Conservation (phyloP, 192 early-diverging fungal genomes). For the Umbelopsis sp. region DNA sequence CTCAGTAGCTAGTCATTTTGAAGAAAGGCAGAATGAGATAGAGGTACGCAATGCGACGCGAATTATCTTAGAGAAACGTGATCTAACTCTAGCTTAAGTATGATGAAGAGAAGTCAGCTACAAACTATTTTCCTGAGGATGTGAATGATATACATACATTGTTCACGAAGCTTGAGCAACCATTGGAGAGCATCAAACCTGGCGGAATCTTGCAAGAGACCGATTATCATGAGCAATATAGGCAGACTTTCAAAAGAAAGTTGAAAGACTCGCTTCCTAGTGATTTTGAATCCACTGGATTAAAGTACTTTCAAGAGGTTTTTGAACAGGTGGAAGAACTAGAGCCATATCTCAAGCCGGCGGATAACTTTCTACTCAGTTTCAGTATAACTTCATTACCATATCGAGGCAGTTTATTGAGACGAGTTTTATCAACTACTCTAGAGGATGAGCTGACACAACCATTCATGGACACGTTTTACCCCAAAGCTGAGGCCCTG, state of each 20-base stretch:
- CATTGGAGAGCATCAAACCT: slow-evolving; percentile 5
- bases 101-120: not conserved
- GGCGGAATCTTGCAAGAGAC: not conserved
- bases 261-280: not conserved
- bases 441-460: slow-evolving; percentile 6
- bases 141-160: not conserved
- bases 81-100: not conserved
- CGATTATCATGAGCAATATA: not conserved
- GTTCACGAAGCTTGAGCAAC: slow-evolving; percentile 11
- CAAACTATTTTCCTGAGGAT: not conserved
- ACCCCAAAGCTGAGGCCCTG: not conserved
- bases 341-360: not conserved
- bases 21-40: not conserved
- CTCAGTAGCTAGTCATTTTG: not conserved
- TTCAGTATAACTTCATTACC: slow-evolving; percentile 16
- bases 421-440: not conserved
- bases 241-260: not conserved
- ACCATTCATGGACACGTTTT: not conserved
- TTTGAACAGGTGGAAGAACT: not conserved
- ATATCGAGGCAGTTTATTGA: not conserved
- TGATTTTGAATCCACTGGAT: not conserved
- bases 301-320: not conserved
- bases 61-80: too few species aligned
- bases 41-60: not conserved
- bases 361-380: slow-evolving; percentile 3